A percentile compares a stretch with the other conserved stretches of the same genome.
These are phyloP conservation scores for Magnaporthiopsis incrustans DNA, from an alignment of 2,329 filamentous ascomycete species.

Conservation along the genomic window DNA sequence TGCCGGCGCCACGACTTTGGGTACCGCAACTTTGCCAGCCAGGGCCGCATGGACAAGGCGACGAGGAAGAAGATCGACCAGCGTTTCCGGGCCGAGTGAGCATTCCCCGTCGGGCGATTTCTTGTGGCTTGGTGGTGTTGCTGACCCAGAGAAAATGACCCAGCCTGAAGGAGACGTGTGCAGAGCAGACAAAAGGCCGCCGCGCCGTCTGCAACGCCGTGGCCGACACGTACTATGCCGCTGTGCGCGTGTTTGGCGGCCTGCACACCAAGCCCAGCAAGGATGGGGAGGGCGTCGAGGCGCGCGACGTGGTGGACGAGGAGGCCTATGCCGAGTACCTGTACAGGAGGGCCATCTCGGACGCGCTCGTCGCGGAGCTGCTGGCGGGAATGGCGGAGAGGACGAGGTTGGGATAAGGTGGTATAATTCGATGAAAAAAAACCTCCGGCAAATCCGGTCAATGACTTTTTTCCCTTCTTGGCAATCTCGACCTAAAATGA, in stretches of 20 bases:
- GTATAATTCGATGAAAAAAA: neutral
- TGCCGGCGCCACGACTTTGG: neutral
- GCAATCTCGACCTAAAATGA: too few relatives aligned
- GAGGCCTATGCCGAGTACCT: too few relatives aligned
- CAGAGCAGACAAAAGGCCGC: neutral
- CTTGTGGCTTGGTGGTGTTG: too few relatives aligned
- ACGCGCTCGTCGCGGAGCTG: too few relatives aligned
- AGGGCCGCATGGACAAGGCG: neutral
- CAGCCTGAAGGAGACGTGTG: neutral
- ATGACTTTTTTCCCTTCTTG: too few relatives aligned
- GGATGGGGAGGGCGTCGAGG: neutral
- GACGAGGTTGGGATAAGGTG: neutral
- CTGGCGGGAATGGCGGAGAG: too few relatives aligned
- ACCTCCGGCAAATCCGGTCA: too few relatives aligned
- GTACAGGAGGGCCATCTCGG: too few relatives aligned
- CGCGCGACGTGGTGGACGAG: too few relatives aligned
- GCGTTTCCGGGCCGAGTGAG: neutral
- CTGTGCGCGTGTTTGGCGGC: neutral
- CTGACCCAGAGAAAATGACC: too few relatives aligned
- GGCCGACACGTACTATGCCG: neutral
- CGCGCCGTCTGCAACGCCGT: neutral
- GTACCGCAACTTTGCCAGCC: neutral
- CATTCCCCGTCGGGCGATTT: neutral
- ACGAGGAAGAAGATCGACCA: neutral
- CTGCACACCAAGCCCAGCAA: neutral